Conservation (phyloP, 352 stramenopile species). For the Ophiocytium majus region DNA sequence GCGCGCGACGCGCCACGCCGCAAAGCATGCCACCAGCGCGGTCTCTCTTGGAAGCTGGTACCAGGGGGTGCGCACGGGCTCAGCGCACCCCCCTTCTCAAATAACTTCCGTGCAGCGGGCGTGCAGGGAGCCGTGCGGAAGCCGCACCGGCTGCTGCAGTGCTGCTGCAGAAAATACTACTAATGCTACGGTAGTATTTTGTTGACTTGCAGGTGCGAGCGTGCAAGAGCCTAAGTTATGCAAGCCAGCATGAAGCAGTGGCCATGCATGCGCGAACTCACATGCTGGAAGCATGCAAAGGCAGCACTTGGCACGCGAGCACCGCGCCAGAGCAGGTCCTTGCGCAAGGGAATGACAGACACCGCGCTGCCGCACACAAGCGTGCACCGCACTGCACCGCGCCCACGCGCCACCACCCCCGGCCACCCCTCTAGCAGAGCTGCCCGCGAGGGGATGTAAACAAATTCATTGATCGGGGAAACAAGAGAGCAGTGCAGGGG, state of each 20-base stretch:
- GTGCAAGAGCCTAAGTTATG: background rate
- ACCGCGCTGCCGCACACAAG: background rate
- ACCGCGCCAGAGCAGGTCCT: too few relatives aligned
- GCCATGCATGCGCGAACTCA: background rate
- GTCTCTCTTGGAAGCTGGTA: background rate
- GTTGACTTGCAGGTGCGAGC: too few relatives aligned
- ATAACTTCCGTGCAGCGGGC: background rate
- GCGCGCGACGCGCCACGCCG: too few relatives aligned
- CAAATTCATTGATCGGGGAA: too few relatives aligned
- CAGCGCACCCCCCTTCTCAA: background rate
- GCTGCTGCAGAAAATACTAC: background rate
- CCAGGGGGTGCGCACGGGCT: background rate
- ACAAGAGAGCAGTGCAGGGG: background rate
- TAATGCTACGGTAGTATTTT: too few relatives aligned
- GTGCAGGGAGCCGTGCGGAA: background rate
- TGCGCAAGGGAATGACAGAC: too few relatives aligned
- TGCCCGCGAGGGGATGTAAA: too few relatives aligned
- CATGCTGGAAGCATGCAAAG: too few relatives aligned
- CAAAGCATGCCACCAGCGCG: background rate
- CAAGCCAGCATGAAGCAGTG: background rate
- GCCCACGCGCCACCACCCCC: too few relatives aligned
- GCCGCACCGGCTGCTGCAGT: background rate
- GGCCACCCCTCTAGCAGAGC: background rate
- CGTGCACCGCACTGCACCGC: background rate
- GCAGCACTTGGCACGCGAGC: too few relatives aligned